phyloP scores from a whole-genome alignment of 2,329 filamentous ascomycete genomes.

The Cyphellophora attinorum region DNA sequence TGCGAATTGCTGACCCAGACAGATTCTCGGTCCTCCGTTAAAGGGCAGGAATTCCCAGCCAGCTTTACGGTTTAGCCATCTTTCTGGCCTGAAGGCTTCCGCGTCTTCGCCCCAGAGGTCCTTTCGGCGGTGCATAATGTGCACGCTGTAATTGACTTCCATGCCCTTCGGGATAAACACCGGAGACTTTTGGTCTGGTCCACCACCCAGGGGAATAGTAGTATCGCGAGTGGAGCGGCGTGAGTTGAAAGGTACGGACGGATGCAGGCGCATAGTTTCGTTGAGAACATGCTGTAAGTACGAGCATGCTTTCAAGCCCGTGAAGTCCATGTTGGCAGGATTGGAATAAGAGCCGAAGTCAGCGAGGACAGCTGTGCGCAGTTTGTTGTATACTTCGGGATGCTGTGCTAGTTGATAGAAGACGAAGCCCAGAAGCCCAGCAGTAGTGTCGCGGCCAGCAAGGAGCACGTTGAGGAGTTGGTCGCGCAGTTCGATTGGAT shows the following conservation, averaged over 20 bases:
- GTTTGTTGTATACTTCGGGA: conserved; percentile 25
- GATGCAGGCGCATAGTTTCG: conserved; percentile 34
- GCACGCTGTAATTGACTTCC: conserved; percentile 32
- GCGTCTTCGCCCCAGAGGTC: conserved; percentile 17
- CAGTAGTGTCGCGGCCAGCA: conserved; percentile 46
- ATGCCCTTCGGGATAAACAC: conserved; percentile 34
- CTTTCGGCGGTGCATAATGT: conserved; percentile 40
- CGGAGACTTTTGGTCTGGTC: conserved; percentile 38
- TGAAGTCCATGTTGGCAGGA: conserved; percentile 32
- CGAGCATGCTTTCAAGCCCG: conserved; percentile 30
- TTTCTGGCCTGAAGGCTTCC: conserved; percentile 51
- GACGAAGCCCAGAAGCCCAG: conserved; percentile 33
- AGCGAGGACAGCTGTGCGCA: conserved; percentile 26
- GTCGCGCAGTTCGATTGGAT: conserved; percentile 31
- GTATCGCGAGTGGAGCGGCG: conserved; percentile 31
- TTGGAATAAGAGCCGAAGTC: conserved; percentile 32
- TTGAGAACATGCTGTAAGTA: conserved; percentile 23
- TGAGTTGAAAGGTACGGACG: conserved; percentile 37
- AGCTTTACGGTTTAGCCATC: conserved; percentile 63
- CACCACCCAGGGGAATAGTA: conserved; percentile 45
- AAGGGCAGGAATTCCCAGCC: conserved; percentile 44
- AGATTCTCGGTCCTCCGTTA: conserved; percentile 19
- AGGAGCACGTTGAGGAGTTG: conserved; percentile 43
- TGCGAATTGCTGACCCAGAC: conserved; percentile 57
- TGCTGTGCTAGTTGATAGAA: conserved; percentile 39